A percentile compares a stretch with the other conserved stretches of the same genome.
phyloP scores from a whole-genome alignment of 371 early-diverging fungal species.

The Gilbertella persicaria region DNA sequence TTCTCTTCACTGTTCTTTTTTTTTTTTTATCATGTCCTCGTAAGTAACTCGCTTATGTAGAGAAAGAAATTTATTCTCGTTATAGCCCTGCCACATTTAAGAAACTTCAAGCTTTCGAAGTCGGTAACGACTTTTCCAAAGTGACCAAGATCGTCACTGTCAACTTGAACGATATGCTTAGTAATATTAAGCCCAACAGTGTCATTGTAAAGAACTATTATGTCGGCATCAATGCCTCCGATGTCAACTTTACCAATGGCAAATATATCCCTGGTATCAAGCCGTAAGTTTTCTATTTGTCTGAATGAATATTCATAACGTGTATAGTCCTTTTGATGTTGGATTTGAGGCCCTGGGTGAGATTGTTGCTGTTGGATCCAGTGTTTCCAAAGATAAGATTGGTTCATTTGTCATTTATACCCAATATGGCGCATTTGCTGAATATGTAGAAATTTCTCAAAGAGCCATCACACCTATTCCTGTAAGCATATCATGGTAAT shows the following conservation, averaged over 20 bases:
- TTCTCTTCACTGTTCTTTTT: neutral
- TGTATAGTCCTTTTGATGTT: slow-evolving; percentile 58
- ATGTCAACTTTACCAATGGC: slow-evolving; percentile 62
- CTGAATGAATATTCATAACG: neutral
- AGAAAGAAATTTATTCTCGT: neutral
- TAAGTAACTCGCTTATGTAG: neutral
- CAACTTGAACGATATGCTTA: slow-evolving; percentile 25
- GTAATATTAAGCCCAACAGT: slow-evolving; percentile 33
- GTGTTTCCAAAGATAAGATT: slow-evolving; percentile 36
- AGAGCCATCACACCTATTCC: slow-evolving; percentile 45
- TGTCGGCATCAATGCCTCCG: slow-evolving; percentile 64
- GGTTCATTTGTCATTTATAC: slow-evolving; percentile 34
- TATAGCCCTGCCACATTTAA: slow-evolving; percentile 30
- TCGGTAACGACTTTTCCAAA: slow-evolving; percentile 40
- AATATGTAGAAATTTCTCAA: slow-evolving; percentile 38
- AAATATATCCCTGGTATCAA: slow-evolving; percentile 56
- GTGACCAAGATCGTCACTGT: slow-evolving; percentile 35
- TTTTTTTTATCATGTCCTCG: neutral
- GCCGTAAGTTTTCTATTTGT: slow-evolving; percentile 41
- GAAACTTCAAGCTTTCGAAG: slow-evolving; percentile 40
- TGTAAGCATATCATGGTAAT: slow-evolving; percentile 16
- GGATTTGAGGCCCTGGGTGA: slow-evolving; percentile 64
- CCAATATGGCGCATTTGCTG: slow-evolving; percentile 61
- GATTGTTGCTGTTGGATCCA: slow-evolving; percentile 50
- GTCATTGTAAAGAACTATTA: slow-evolving; percentile 49